These are phyloP conservation scores for Xylaria sp. DNA, from an alignment of 2,329 filamentous ascomycete genomes.

Conservation along the genomic window DNA sequence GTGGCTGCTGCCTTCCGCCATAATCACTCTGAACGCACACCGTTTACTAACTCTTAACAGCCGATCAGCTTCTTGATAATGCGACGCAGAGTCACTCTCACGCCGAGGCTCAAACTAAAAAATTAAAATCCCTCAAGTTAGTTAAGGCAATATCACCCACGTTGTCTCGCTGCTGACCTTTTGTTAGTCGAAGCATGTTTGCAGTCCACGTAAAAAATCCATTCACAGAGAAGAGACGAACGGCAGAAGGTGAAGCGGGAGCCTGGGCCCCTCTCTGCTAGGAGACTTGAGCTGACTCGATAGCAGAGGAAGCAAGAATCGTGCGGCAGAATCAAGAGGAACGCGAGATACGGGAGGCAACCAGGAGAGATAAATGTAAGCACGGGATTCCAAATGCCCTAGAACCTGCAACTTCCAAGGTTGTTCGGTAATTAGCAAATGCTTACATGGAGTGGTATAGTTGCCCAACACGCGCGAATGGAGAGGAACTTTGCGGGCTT, in stretches of 20 bases:
- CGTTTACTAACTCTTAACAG: conserved; percentile 25
- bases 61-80: conserved; percentile 82
- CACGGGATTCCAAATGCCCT: neutral
- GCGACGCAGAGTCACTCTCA: conserved; percentile 80
- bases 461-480: conserved; percentile 62
- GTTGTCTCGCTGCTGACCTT: conserved; percentile 63
- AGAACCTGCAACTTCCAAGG: neutral
- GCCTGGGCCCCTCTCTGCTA: neutral
- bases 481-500: conserved; percentile 62
- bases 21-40: neutral
- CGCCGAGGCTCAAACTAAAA: conserved; percentile 82
- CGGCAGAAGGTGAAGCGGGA: conserved; percentile 56
- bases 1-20: neutral
- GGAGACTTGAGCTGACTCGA: conserved; percentile 15
- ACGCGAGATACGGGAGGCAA: conserved; percentile 72
- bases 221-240: conserved; percentile 76
- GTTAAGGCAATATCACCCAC: neutral
- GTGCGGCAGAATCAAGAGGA: conserved; percentile 64
- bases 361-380: conserved; percentile 64
- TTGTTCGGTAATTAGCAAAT: neutral
- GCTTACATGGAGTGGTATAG: conserved; percentile 23
- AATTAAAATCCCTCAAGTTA: conserved; percentile 64
- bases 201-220: conserved; percentile 81
- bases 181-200: conserved; percentile 85
- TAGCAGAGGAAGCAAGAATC: conserved; percentile 50